Base-by-base conservation (phyloP, 495 filamentous ascomycete species). In the Penicillium chermesinum region DNA sequence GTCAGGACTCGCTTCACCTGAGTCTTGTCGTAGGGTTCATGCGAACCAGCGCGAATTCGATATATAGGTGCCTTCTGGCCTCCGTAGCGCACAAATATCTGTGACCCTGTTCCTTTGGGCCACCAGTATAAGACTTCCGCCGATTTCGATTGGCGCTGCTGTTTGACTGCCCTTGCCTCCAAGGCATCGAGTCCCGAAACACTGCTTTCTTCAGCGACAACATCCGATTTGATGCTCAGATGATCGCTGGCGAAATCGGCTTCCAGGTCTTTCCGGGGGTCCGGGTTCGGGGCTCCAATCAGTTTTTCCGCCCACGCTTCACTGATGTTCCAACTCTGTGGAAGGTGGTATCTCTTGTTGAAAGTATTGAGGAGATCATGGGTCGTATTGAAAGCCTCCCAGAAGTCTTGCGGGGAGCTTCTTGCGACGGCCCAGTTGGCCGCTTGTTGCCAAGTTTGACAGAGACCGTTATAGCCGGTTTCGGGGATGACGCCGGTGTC, bases 101-200 rank as follows among this genome's bases (percentile, higher is more conserved):
- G 41, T 22, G 48, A 50, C n/a, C 59, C 49, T 9, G 42, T 55
- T 8, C 50, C 59, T 34, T 49, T 58, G 25, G 53, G 46, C 59
- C 46, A 63, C 50, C 46, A 59, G 30, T 48, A 87, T 43, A 82
- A 71, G 44, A 87, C 72, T 41, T 78, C 75, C 69, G 79, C 80
- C 46, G 38, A 54, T 17, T 17, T 38, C 4, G 43, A 30, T 44
- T 33, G 19, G 21, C 42, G 30, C 32, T 57, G 16, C 17, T 57
- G 1, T 21, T 49, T 46, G 5, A 46, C 38, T 0, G 46, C 43
- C 27, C 49, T 49, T 15, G 41, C 41, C 30, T 57, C 49, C 21
- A 57, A 20, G 6, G 33, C n/a, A 38, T 57, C 35, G 25, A 57
- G 49, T 1, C 40, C 41, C 19, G 14, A 46, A 0, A 2, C 35